Base-by-base conservation (phyloP, 371 early-diverging fungal species). In the Phascolomyces articulosus region DNA sequence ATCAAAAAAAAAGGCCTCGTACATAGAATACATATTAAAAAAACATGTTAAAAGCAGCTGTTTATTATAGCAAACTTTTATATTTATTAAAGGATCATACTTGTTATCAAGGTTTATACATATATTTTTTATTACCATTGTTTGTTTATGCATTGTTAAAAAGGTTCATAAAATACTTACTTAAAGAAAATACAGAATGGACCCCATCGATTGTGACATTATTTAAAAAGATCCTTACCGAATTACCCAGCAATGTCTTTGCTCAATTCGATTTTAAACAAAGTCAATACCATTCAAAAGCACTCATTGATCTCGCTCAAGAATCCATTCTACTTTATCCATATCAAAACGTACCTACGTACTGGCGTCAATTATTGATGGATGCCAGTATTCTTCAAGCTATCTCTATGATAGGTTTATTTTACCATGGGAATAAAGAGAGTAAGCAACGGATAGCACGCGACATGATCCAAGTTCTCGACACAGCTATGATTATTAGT, bases 351-450 rank as follows among this genome's bases (percentile, higher is more conserved):
- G 89, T 88, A 0, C 86, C 87, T 18, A 58, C 55, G 2, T 70
- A 65, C 44, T 88, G 89, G 89, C 70, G 86, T n/a, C 79, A 80
- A 10, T 62, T 87, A 44, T 57, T 86, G 57, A 82, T 86, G 40
- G 89, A 88, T 57, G 75, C 80, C 2, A 81, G 84, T 27, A 58
- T 88, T 11, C 61, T 84, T 8, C 74, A 80, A 31, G 77, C 78
- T 3, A 29, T 79, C 21, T 64, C 64, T 60, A 65, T 78, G 38
- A 59, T 80, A 16, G 38, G 44, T 64, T 29, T 15, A 34, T 20
- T 68, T 10, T 58, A 64, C 29, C 20, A 44, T 34, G 40, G 58
- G 4, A n/a, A 8, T n/a, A 53, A 27, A 18, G 60, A 29, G 13
- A 23, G 16, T 13, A 41, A 6, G n/a, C 47, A 51, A 49, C 27